Evolutionary conservation across 2,329 filamentous ascomycete genomes (phyloP), one percentile per base, ranked within the genome.

Genomic region (Tolypocladium sp.): DNA sequence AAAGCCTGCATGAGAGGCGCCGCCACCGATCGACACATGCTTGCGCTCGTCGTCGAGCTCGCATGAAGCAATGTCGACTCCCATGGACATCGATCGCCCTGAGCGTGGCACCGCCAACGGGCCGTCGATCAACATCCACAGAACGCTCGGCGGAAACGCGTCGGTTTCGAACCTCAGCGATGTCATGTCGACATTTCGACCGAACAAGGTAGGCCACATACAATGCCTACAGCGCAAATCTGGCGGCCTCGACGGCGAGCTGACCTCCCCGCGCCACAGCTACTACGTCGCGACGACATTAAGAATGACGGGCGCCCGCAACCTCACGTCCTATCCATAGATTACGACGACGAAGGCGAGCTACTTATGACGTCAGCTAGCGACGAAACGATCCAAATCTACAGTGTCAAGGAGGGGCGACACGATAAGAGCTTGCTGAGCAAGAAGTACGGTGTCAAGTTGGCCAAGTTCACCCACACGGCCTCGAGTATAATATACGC

Each of bases 321-420:
- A 56, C 84, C 87, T 4, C 81, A 86, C 64, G 85, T 97, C 61
- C 89, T 94, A 10, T 97, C 93, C 2, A 84, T 99, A 67, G 93
- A 99, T 77, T 99, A 96, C 71, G 92, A 97, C 73, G 92, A 97
- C 76, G 89, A 90, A 51, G 94, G 94, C 72, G 92, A 97, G 73
- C 89, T 93, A 56, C 83, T 95, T 61, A 91, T 99, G 74, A 90
- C 92, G 0, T 91, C 92, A 7, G 90, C 92, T 65, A 92, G 91
- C 76, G 94, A 99, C 73, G 92, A 97, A 72, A 95, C 91, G 4
- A 90, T 99, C 63, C 92, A 97, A 70, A 87, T 99, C 38, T 99
- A 95, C 77, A 96, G 94, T 68, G 88, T 96, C 63, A 90, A 89
- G 68, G 92, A 96, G 64, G 94, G 94, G 5, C 89, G 90, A 61